A percentile compares a stretch with the other conserved stretches of the same genome.
Evolutionary conservation across 768 basidiomycete genomes (phyloP).

Genomic region (Lentinus tigrinus): DNA sequence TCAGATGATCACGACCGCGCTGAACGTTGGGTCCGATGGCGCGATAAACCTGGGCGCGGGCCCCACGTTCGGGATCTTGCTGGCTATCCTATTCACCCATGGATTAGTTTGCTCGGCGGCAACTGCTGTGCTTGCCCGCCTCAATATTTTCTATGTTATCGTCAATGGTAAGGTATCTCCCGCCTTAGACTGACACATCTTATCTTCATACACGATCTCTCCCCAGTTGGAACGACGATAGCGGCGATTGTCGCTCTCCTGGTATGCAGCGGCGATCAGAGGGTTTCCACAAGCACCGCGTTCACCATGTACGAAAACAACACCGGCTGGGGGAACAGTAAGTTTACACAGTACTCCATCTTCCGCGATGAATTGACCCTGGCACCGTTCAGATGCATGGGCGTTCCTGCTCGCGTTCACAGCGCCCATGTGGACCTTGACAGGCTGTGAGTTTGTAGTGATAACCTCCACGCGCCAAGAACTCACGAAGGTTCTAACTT

Average conservation of each 20-base stretch:
- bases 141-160: constrained; percentile 69
- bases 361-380: neutral
- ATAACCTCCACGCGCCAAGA: neutral
- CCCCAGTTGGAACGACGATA: constrained; percentile 55
- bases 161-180: constrained; percentile 53
- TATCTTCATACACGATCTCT: neutral
- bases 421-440: constrained; percentile 77
- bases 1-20: constrained; percentile 75
- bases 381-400: constrained; percentile 55
- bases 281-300: constrained; percentile 65
- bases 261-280: constrained; percentile 51
- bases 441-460: constrained; percentile 54
- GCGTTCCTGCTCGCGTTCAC: constrained; percentile 73
- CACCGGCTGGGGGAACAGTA: constrained; percentile 65
- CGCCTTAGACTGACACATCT: neutral
- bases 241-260: constrained; percentile 62
- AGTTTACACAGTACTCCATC: constrained; percentile 17
- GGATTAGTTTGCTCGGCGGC: constrained; percentile 72
- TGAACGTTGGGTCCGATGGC: constrained; percentile 60
- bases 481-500: neutral
- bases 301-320: constrained; percentile 72
- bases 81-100: constrained; percentile 64
- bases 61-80: constrained; percentile 65
- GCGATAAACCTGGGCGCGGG: constrained; percentile 50
- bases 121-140: constrained; percentile 58